A percentile compares a stretch with the other conserved stretches of the same genome.
Conservation (phyloP, 148 eudicot species). For the Limonium bicolor region DNA sequence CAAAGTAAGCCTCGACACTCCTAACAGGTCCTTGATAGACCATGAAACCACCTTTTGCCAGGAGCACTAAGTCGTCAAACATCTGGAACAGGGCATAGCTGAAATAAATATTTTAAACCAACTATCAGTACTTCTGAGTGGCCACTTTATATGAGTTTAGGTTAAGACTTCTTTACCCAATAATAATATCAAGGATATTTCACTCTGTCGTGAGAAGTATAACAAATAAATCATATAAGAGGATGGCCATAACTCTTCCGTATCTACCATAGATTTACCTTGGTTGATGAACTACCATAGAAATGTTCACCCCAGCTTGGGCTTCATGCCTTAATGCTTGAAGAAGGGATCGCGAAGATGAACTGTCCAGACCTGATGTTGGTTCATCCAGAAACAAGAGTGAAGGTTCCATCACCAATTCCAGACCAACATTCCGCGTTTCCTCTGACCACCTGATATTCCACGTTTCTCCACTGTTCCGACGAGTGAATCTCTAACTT, state of each 20-base stretch:
- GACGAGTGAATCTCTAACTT: conserved; percentile 10
- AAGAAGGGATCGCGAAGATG: conserved; percentile 9
- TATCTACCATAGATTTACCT: conserved; percentile 1
- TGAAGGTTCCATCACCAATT: conserved; percentile 15
- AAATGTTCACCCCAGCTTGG: conserved; percentile 6
- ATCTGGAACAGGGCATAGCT: conserved; percentile 15
- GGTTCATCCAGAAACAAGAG: conserved; percentile 14
- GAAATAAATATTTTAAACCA: conserved; percentile 1
- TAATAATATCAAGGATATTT: no score
- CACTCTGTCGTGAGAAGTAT: no score
- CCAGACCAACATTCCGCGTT: conserved; percentile 14
- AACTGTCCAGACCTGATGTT: conserved; percentile 12
- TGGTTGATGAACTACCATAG: conserved; percentile 14
- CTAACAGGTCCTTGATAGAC: conserved; percentile 10
- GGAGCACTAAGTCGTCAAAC: conserved; percentile 11
- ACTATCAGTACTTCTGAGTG: neutral
- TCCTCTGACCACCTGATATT: conserved; percentile 14
- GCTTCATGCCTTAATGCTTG: conserved; percentile 13
- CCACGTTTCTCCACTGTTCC: conserved; percentile 17
- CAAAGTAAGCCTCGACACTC: conserved; percentile 7
- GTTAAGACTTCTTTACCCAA: no score
- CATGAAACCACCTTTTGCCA: conserved; percentile 13
- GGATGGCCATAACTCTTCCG: no score
- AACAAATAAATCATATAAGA: no score
- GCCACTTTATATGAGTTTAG: no score